Conservation (phyloP, 495 filamentous ascomycete species). For the Penicillium parvum region DNA sequence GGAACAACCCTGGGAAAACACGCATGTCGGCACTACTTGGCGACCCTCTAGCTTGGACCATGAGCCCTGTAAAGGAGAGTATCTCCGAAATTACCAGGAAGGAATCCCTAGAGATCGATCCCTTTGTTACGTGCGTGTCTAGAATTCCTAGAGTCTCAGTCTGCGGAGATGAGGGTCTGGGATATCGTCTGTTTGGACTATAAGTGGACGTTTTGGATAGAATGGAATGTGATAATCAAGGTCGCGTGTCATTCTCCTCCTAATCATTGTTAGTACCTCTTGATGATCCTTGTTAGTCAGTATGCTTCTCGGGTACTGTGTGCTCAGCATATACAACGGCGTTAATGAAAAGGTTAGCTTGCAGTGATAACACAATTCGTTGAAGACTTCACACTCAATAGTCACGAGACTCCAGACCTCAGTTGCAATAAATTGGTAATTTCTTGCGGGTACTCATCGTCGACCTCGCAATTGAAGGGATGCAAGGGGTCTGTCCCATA, state of each 20-base stretch:
- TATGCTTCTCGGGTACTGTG: too few species aligned
- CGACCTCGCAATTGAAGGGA: neutral
- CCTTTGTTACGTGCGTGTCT: neutral
- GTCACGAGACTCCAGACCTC: too few species aligned
- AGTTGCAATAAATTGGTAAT: too few species aligned
- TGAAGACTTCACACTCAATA: too few species aligned
- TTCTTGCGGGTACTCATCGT: too few species aligned
- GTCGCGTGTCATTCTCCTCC: too few species aligned
- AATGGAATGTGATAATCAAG: neutral
- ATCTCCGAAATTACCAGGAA: conserved; percentile 1
- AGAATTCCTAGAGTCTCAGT: conserved; percentile 16
- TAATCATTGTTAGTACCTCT: too few species aligned
- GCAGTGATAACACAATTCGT: too few species aligned
- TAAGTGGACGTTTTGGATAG: neutral
- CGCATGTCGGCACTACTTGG: too few species aligned
- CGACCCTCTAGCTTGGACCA: neutral
- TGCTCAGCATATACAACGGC: too few species aligned
- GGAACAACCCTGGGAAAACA: neutral
- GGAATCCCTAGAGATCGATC: neutral
- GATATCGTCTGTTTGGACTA: neutral
- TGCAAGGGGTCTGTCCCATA: neutral
- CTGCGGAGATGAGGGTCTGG: neutral
- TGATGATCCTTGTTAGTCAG: too few species aligned
- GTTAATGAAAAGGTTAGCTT: too few species aligned
- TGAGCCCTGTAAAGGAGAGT: neutral